A percentile compares a stretch with the other conserved stretches of the same genome.
Conservation (phyloP, 163 green algal genomes). For the Scenedesmus sp. region DNA sequence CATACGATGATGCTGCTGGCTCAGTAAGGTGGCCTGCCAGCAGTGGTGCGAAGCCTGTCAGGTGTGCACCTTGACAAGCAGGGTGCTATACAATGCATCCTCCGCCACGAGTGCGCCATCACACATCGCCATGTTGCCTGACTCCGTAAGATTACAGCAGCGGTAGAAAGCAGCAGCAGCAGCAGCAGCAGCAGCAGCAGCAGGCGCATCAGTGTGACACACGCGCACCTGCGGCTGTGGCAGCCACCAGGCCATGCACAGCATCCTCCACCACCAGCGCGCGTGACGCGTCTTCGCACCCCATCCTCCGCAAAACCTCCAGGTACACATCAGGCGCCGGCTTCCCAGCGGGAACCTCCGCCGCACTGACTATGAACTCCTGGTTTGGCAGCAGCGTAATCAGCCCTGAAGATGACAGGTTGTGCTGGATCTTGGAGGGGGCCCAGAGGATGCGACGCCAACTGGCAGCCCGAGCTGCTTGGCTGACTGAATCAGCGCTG, state of each 20-base stretch:
- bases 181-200: too few species aligned
- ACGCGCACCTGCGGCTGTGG: constrained; percentile 1
- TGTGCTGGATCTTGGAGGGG: constrained; percentile 71
- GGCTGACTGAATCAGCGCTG: constrained; percentile 62
- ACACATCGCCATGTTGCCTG: not conserved
- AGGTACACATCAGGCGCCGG: constrained; percentile 85
- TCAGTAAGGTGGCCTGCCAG: not conserved
- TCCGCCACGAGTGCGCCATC: constrained; percentile 67
- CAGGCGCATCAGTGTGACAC: not conserved
- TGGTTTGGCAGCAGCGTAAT: constrained; percentile 51
- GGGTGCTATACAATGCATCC: too few species aligned
- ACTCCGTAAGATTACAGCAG: not conserved
- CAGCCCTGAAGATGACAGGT: constrained; percentile 64
- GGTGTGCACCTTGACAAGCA: too few species aligned
- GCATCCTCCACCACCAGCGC: constrained; percentile 78
- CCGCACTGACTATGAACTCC: constrained; percentile 63
- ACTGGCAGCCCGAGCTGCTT: constrained; percentile 57
- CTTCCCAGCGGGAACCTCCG: constrained; percentile 76
- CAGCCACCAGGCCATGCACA: constrained; percentile 78
- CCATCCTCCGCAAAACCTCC: constrained; percentile 68
- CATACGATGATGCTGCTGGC: not conserved
- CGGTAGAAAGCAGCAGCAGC: too few species aligned
- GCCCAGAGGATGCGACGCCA: constrained; percentile 63
- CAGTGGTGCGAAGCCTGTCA: not conserved
- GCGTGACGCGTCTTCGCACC: constrained; percentile 54